Base-by-base conservation (phyloP, 108 stramenopile genomes). In the Epipyxis sp. region DNA sequence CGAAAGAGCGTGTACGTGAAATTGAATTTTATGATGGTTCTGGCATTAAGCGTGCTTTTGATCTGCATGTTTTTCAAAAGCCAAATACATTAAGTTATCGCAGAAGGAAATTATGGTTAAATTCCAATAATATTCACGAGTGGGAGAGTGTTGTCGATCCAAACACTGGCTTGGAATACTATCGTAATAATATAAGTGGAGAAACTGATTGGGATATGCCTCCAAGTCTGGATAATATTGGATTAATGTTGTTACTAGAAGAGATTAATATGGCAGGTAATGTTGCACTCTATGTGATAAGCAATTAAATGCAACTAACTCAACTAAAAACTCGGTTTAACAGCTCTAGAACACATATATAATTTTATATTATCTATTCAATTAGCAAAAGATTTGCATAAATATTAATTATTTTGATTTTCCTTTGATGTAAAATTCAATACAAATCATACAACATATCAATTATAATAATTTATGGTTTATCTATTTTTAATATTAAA, bases 71-170 rank as follows among this genome's bases (percentile, higher is more conserved):
- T 30, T 74, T 13, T 74, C 71, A 74, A 57, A 37, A 3, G 6
- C n/a, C 25, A 6, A 42, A 42, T 43, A 74, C 10, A 6, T 35
- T 6, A 25, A 13, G 13, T 57, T 74, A 74, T 74, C 44, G 50
- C 27, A 27, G 50, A 39, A 39, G 71, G 44, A 46, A 57, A 20
- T 43, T 74, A 3, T 74, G 71, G 71, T 25, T 74, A 3, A 43
- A 37, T 27, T 16, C 43, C 32, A 43, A 42, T 57, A 27, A 32
- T 39, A 25, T 74, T 3, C 71, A 74, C 6, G 71, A 74, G 43
- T 74, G 71, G 71, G 71, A 74, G 43, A 37, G 42, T 29, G 71
- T 37, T 42, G n/a, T 37, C 6, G 71, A 74, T 74, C 10, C 10
- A 3, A 27, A 35, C 37, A 42, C 71, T 13, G 71, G 71, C 6